Conservation (phyloP, 2,329 filamentous ascomycete genomes). For the Whalleya microplaca region DNA sequence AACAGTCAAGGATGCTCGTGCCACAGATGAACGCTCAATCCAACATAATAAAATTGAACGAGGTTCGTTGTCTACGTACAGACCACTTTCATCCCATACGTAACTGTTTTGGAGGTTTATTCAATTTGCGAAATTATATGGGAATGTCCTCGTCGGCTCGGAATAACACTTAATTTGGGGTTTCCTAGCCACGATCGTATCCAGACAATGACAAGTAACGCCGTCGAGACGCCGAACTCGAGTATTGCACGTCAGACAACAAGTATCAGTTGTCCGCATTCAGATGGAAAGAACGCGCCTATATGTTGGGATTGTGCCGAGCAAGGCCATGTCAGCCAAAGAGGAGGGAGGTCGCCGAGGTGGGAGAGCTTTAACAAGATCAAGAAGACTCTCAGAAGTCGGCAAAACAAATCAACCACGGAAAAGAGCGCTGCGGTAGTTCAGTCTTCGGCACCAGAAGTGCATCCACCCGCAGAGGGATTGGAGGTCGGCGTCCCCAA, state of each 20-base stretch:
- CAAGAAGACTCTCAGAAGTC: conserved; percentile 17
- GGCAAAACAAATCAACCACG: background rate
- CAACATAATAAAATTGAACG: background rate
- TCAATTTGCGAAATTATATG: background rate
- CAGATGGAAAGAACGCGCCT: conserved; percentile 7
- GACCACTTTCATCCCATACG: background rate
- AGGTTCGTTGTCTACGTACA: background rate
- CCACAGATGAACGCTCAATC: background rate
- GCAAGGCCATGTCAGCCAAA: background rate
- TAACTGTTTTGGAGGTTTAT: background rate
- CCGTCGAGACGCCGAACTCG: background rate
- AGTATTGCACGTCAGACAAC: background rate
- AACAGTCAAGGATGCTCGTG: background rate
- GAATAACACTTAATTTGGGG: background rate
- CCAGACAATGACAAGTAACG: conserved; percentile 5
- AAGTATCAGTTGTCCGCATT: conserved; percentile 5
- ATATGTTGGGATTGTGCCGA: conserved; percentile 18
- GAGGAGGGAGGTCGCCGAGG: background rate
- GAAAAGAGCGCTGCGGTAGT: background rate
- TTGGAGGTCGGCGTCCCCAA: conserved; percentile 25
- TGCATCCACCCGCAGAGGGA: conserved; percentile 25
- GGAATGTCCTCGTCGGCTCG: conserved; percentile 1
- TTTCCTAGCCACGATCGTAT: background rate
- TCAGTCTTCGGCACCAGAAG: conserved; percentile 22
- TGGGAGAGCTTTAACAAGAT: background rate